Base-by-base conservation (phyloP, 331 rosid species). In the Quercus lobata region DNA sequence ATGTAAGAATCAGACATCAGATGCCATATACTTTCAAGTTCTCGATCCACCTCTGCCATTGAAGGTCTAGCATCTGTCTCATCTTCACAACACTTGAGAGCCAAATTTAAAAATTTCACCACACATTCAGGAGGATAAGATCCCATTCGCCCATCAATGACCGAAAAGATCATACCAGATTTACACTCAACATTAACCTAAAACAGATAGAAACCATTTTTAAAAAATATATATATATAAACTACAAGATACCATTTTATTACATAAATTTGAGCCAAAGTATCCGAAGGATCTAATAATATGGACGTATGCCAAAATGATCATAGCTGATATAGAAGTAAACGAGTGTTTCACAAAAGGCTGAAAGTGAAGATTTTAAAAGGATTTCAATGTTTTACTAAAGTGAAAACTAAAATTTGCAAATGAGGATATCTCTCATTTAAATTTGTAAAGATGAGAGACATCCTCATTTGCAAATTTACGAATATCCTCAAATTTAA, bases 11-110 rank as follows among this genome's bases (percentile, higher is more conserved):
- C 91, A 0, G 94, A 90, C 86, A 88, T 70, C 84, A 87, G 77
- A 52, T 74, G 54, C 86, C 90, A 86, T 77, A 91, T 83, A 77
- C 79, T 86, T 60, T 96, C 98, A 0, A 96, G 93, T 83, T 87
- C 96, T 37, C 97, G 86, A 71, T 85, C 97, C 15, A 92, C 94
- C 77, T 96, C 95, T 52, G 83, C 83, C 97, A 93, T 90, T 58
- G 81, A 83, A 69, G 99, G 99, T 30, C 98, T 88, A 2, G 78
- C 88, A 70, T 89, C 92, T 4, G 92, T 82, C 46, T 91, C 92
- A 0, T 93, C 91, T 34, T 80, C 69, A 75, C 93, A 80, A 69
- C 98, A 96, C 87, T 79, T 89, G n/a, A 96, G 37, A 61, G 98
- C 98, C 83, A 96, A 72, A 6, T 66, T 79, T 81, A 91, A 72